Evolutionary conservation across 1,139 yeast genomes (phyloP), one percentile per base, ranked within the genome.

Genomic region (Eremothecium cymbalariae): DNA sequence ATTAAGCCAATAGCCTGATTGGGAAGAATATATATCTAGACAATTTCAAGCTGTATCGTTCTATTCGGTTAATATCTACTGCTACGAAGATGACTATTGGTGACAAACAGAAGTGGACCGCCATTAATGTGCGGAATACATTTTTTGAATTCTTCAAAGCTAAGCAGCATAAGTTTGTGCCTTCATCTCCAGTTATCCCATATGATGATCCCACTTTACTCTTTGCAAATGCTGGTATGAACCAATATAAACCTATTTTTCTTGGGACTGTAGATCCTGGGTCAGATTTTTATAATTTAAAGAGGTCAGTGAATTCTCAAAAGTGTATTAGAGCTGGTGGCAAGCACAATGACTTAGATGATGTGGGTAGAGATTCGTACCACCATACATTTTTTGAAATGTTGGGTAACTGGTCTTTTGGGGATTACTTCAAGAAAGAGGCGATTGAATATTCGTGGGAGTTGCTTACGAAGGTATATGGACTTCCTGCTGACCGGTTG

Each of bases 381-480:
- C 99, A 90, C 61, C 99, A 90, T 62, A 90, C 99, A 8, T 90
- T 93, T 57, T 90, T 90, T 51, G 99, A 90, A 66, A 90, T 90
- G 99, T 74, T 90, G 65, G 99, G 99, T 50, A 90, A 90, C 68
- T 90, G 99, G 99, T 90, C 98, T 5, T 90, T 90, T 62, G 99
- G 99, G 48, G 98, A 90, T 63, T 90, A 90, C 60, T 90, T 90
- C 74, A 90, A 90, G 63, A 74, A 79, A 53, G 98, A 86, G 55
- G 97, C 97, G 37, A 80, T 88, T 52, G 64, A 66, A 8, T 84
- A 73, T 68, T 77, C 94, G 6, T 90, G 97, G 97, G 94, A 86
- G 42, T 68, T 90, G 43, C 70, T 90, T 56, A 86, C 97, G 34
- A 63, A 72, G 45, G 90, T 81, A 13, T 93, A 82, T 54, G 86